Evolutionary conservation across 352 stramenopile genomes (phyloP).

Genomic region (Aphanomyces cochlioides): DNA sequence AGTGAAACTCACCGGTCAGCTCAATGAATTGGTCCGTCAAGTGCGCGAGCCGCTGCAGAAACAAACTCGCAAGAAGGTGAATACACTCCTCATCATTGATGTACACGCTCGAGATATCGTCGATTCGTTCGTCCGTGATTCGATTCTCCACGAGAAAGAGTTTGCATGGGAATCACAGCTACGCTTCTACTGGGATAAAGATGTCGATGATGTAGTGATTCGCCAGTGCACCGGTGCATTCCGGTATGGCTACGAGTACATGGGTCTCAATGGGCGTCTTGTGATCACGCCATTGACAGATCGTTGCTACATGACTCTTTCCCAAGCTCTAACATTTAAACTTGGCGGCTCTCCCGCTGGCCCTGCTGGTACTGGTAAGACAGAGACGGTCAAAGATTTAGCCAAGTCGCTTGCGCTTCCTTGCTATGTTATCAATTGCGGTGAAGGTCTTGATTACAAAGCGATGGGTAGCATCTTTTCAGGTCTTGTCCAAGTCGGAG

Average conservation of each 20-base stretch:
- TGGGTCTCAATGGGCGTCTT: constrained; percentile 87
- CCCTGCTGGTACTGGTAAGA: constrained; percentile 90
- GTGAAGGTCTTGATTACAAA: constrained; percentile 91
- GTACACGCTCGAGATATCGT: constrained; percentile 89
- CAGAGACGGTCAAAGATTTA: constrained; percentile 91
- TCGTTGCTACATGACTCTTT: constrained; percentile 93
- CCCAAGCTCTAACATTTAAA: constrained; percentile 91
- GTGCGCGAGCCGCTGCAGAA: constrained; percentile 85
- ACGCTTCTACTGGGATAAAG: constrained; percentile 89
- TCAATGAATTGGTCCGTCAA: constrained; percentile 88
- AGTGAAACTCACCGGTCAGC: constrained; percentile 80
- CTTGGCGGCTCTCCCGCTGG: constrained; percentile 86
- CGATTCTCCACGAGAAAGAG: constrained; percentile 86
- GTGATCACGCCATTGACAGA: constrained; percentile 92
- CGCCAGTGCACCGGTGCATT: constrained; percentile 90
- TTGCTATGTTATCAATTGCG: constrained; percentile 91
- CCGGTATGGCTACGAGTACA: constrained; percentile 93
- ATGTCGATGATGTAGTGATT: constrained; percentile 87
- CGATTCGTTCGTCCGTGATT: constrained; percentile 86
- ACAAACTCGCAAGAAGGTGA: constrained; percentile 89
- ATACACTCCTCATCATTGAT: constrained; percentile 89
- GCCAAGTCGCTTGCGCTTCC: constrained; percentile 89
- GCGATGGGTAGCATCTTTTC: constrained; percentile 89
- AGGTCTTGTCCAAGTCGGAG: constrained; percentile 82
- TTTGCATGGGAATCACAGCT: constrained; percentile 89